Base-by-base conservation (phyloP, 169 alveolate genomes). In the Eimeria falciformis region DNA sequence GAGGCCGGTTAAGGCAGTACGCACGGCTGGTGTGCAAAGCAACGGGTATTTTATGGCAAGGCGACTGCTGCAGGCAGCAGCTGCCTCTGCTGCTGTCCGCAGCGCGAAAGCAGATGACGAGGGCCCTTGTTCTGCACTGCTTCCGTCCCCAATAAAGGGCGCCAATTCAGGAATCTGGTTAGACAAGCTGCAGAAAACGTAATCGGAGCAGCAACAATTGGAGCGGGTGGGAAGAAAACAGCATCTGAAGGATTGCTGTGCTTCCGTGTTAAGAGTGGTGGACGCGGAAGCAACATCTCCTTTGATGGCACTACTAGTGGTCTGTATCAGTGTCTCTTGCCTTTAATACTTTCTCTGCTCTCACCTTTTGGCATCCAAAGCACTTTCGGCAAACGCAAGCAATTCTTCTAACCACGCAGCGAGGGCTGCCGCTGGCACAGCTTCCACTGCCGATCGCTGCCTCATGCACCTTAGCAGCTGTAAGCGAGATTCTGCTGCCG, bases 81-180 rank as follows among this genome's bases (percentile, higher is more conserved):
- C 90, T 18, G 90, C 90, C 33, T 55, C 90, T 37, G 90, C 90
- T 81, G 90, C 90, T 81, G 90, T 81, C 45, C 77, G 47, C 75
- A 81, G 21, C 11, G 90, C 77, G 5, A 55, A 65, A 7, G 90
- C 56, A 29, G 90, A 53, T 29, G 66, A 55, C 12, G 69, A 18
- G 29, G 40, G 40, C 40, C 40, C 40, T 33, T 33, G 40, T 33
- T 46, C 90, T 2, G 45, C 78, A n/a, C 90, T 25, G 29, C n/a
- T 75, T 33, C 27, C 27, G 45, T 40, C 78, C 73, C 33, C 77
- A 58, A 81, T 71, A 53, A 81, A 56, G 3, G 90, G 90, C 90
- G 53, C 62, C 58, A 81, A 37, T 45, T 81, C 90, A 25, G 90
- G 90, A 33, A 81, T 14, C 62, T 45, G 78, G 68, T 71, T 55